A percentile compares a stretch with the other conserved stretches of the same genome.
Conservation (phyloP, 305 asterid genomes). For the Nicotiana rustica region DNA sequence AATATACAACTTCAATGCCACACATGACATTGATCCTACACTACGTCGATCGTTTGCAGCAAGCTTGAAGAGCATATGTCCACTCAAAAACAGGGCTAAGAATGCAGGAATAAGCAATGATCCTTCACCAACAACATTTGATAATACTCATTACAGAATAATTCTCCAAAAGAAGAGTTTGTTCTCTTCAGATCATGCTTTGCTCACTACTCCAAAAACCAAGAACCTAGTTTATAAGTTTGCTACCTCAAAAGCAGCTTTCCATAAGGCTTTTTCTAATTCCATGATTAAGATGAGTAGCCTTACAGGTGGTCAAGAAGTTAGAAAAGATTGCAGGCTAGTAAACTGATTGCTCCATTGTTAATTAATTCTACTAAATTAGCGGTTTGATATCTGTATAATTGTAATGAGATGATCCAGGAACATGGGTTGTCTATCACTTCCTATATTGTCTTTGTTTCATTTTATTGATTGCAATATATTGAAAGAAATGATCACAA, state of each 20-base stretch:
- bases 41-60: constrained; percentile 72
- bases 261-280: constrained; percentile 61
- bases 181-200: constrained; percentile 73
- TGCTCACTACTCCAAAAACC: constrained; percentile 58
- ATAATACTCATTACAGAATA: constrained; percentile 70
- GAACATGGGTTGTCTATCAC: constrained; percentile 26
- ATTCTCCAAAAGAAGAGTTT: constrained; percentile 58
- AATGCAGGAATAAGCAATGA: constrained; percentile 74
- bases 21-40: constrained; percentile 72
- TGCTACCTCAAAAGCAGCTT: constrained; percentile 69
- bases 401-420: constrained; percentile 22
- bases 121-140: constrained; percentile 71
- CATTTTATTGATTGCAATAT: not conserved
- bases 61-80: constrained; percentile 58
- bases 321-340: constrained; percentile 80
- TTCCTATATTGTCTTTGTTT: not conserved
- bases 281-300: constrained; percentile 91
- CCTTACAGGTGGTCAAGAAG: constrained; percentile 79
- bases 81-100: constrained; percentile 52
- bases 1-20: constrained; percentile 67
- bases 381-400: constrained; percentile 8
- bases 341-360: constrained; percentile 50
- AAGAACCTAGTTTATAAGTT: constrained; percentile 63
- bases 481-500: no score
- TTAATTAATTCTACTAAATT: constrained; percentile 9